Percentiles rank a stretch among this genome's conserved stretches.
Evolutionary conservation across 495 filamentous ascomycete species (phyloP).

Genomic region (Aspergillus olivimuriae): DNA sequence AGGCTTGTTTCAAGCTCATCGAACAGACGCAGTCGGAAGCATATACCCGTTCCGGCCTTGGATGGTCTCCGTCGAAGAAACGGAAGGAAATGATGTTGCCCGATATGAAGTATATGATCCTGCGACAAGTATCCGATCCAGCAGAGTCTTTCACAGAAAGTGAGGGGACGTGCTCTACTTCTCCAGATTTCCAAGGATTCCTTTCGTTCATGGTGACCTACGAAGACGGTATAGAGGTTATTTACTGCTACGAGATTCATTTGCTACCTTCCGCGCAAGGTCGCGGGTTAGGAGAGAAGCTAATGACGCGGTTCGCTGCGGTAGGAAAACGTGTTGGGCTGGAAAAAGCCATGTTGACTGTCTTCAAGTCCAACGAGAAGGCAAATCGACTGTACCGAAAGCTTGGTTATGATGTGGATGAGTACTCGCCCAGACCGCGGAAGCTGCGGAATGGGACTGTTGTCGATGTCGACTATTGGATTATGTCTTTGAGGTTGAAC

Average conservation of each 20-base stretch:
- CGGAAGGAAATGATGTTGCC: slow-evolving; percentile 66
- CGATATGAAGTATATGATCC: slow-evolving; percentile 61
- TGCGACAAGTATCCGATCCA: slow-evolving; percentile 31
- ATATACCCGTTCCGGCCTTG: slow-evolving; percentile 56
- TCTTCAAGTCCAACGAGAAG: slow-evolving; percentile 60
- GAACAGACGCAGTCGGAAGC: slow-evolving; percentile 58
- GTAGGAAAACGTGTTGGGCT: slow-evolving; percentile 41
- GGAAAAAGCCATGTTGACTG: slow-evolving; percentile 78
- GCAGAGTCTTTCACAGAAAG: no score
- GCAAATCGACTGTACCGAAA: slow-evolving; percentile 61
- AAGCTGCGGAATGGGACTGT: slow-evolving; percentile 58
- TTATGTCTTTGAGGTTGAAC: slow-evolving; percentile 50
- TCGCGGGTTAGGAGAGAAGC: slow-evolving; percentile 30
- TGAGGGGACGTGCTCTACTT: neutral
- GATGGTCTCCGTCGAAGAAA: slow-evolving; percentile 70
- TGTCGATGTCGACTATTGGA: slow-evolving; percentile 60
- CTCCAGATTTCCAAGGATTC: slow-evolving; percentile 50
- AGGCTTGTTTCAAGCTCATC: slow-evolving; percentile 65
- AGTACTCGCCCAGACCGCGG: slow-evolving; percentile 56
- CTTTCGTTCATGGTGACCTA: slow-evolving; percentile 78
- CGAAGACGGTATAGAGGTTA: slow-evolving; percentile 65
- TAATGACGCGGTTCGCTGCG: slow-evolving; percentile 38
- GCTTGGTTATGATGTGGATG: slow-evolving; percentile 62
- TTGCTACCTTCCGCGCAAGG: slow-evolving; percentile 49
- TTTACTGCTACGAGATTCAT: slow-evolving; percentile 90